Conservation (phyloP, 257 asterid genomes). For the Solanum tarijense region DNA sequence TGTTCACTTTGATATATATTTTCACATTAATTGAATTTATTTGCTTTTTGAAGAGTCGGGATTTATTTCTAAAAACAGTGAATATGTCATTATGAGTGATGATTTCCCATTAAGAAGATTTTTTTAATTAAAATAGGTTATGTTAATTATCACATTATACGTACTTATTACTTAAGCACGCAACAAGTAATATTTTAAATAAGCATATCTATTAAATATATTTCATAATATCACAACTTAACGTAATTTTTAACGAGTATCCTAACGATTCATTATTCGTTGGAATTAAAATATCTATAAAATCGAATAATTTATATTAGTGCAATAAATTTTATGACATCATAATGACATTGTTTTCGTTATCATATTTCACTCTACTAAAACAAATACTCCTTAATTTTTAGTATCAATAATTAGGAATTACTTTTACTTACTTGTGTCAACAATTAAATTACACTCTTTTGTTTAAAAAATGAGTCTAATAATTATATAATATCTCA, state of each 20-base stretch:
- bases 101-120: not conserved
- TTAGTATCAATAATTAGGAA: too few relatives aligned
- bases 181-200: not conserved
- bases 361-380: too few relatives aligned
- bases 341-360: too few relatives aligned
- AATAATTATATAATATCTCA: not conserved
- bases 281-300: too few relatives aligned
- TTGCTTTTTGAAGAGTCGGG: not conserved
- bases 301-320: too few relatives aligned
- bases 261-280: too few relatives aligned
- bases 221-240: not conserved
- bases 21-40: not conserved
- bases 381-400: too few relatives aligned
- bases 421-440: too few relatives aligned
- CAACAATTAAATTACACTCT: too few relatives aligned
- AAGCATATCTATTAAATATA: not conserved
- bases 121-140: not conserved
- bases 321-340: too few relatives aligned
- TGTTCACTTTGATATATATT: not conserved
- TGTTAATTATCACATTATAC: not conserved
- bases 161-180: not conserved
- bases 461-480: too few relatives aligned
- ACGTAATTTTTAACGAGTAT: too few relatives aligned
- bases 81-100: not conserved
- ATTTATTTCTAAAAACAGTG: not conserved